Evolutionary conservation across 2,329 filamentous ascomycete genomes (phyloP).

Genomic region (Botryotinia narcissicola): DNA sequence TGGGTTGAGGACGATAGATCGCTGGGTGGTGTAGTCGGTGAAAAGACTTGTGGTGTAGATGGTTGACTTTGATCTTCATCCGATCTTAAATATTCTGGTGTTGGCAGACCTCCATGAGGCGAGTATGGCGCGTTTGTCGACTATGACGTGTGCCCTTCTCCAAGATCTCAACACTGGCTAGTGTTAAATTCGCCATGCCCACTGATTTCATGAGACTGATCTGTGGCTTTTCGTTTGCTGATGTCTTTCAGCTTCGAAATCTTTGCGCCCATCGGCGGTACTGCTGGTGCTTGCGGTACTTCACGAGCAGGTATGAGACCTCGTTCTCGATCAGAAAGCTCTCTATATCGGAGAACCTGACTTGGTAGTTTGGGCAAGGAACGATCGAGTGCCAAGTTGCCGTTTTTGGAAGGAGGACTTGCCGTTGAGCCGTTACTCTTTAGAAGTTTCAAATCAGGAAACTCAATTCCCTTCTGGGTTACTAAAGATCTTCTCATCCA

Average conservation of each 20-base stretch:
- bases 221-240: constrained; percentile 27
- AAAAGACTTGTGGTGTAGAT: constrained; percentile 26
- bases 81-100: constrained; percentile 31
- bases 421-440: constrained; percentile 38
- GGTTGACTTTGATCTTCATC: constrained; percentile 26
- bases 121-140: neutral
- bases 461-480: constrained; percentile 31
- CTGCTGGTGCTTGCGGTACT: constrained; percentile 33
- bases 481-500: constrained; percentile 36
- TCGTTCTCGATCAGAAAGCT: constrained; percentile 28
- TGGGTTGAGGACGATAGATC: constrained; percentile 16
- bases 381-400: constrained; percentile 24
- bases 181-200: neutral
- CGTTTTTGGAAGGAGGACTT: constrained; percentile 29
- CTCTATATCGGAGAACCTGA: constrained; percentile 25
- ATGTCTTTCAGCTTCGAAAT: constrained; percentile 35
- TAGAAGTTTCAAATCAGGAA: constrained; percentile 36
- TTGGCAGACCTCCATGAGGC: constrained; percentile 27
- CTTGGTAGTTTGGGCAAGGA: constrained; percentile 25
- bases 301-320: constrained; percentile 34
- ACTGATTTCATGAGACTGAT: constrained; percentile 19
- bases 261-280: constrained; percentile 34
- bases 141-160: neutral
- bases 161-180: neutral
- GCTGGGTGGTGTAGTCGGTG: constrained; percentile 32